Evolutionary conservation across 192 early-diverging fungal species (phyloP).

Genomic region (Entomortierella parvispora): DNA sequence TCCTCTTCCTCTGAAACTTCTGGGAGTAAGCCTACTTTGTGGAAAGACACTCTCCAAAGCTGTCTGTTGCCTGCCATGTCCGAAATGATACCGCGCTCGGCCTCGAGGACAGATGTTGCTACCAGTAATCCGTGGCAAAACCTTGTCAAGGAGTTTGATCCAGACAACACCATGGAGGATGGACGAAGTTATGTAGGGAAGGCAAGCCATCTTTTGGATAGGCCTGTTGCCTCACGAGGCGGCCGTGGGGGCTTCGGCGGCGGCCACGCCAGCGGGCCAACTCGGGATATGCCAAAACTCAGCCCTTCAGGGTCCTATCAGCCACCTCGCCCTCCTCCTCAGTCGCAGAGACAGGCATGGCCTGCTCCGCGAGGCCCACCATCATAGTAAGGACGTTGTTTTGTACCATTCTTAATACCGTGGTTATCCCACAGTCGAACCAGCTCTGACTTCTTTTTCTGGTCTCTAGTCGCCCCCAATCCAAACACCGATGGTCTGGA

Average conservation of each 20-base stretch:
- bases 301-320: too few relatives aligned
- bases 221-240: not conserved
- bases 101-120: not conserved
- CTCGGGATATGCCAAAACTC: not conserved
- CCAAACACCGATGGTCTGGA: conserved; percentile 28
- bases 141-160: conserved; percentile 19
- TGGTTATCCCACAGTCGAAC: not conserved
- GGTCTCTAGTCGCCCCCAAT: not conserved
- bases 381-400: too few relatives aligned
- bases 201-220: conserved; percentile 21
- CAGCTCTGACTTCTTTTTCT: not conserved
- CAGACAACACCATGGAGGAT: conserved; percentile 21
- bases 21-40: too few relatives aligned
- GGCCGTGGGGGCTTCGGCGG: not conserved
- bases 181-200: conserved; percentile 33
- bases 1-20: too few relatives aligned
- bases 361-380: too few relatives aligned
- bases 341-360: too few relatives aligned
- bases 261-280: too few relatives aligned
- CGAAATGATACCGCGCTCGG: not conserved
- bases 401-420: not conserved
- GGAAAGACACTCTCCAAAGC: too few relatives aligned
- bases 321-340: too few relatives aligned
- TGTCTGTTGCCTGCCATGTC: too few relatives aligned
- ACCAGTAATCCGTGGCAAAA: conserved; percentile 17